Percentiles rank a stretch among this genome's conserved stretches.
These are phyloP conservation scores for Cercophora newfieldiana DNA, from an alignment of 495 filamentous ascomycete species.

Conservation along the genomic window DNA sequence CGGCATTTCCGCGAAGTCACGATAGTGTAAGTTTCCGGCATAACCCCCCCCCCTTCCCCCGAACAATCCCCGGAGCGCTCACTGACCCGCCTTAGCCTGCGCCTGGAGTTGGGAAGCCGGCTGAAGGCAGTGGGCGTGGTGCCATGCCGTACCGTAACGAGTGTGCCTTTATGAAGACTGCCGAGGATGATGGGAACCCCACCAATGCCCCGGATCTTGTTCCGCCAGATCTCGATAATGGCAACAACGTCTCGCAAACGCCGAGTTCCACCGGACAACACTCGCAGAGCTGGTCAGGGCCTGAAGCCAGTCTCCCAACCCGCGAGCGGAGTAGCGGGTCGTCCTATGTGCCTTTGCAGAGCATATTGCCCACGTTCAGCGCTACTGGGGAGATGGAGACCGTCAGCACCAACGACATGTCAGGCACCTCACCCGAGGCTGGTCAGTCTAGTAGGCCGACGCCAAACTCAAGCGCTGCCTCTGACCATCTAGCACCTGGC, in stretches of 20 bases:
- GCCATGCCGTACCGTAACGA: conserved; percentile 33
- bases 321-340: conserved; percentile 32
- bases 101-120: conserved; percentile 1
- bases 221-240: conserved; percentile 29
- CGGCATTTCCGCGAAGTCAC: conserved; percentile 49
- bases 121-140: not conserved
- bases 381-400: conserved; percentile 25
- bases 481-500: conserved; percentile 37
- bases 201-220: conserved; percentile 30
- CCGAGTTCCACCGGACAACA: conserved; percentile 25
- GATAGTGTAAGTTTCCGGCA: conserved; percentile 50
- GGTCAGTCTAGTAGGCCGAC: conserved; percentile 49
- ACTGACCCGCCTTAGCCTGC: conserved; percentile 3
- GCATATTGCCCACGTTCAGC: conserved; percentile 34
- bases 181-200: conserved; percentile 34
- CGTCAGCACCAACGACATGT: conserved; percentile 38
- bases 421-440: conserved; percentile 37
- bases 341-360: conserved; percentile 28
- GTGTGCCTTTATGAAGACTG: conserved; percentile 35
- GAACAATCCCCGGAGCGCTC: too few relatives aligned
- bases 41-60: too few relatives aligned
- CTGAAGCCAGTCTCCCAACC: conserved; percentile 33
- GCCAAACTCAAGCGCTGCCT: conserved; percentile 53
- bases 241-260: conserved; percentile 20
- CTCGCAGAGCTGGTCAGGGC: conserved; percentile 28